phyloP scores from a whole-genome alignment of 1,139 yeast genomes.

The Nakaseomyces delphensis region DNA sequence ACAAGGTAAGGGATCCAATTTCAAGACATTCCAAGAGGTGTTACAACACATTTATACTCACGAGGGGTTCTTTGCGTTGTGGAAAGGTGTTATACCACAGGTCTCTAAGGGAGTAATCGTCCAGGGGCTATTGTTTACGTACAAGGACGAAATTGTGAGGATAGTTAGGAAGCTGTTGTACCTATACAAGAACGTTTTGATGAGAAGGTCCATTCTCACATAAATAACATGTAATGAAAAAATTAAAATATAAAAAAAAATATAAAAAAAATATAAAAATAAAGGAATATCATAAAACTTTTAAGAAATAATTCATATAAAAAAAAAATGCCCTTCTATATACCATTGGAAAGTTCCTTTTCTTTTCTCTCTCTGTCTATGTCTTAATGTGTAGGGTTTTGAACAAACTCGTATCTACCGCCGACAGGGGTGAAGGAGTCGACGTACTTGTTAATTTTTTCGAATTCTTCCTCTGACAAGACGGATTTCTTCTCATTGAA shows the following conservation, averaged over 20 bases:
- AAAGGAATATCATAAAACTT: no score
- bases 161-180: conserved; percentile 11
- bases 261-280: no score
- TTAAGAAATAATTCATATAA: no score
- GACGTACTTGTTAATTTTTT: conserved; percentile 40
- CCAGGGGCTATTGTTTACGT: conserved; percentile 78
- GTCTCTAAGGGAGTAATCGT: conserved; percentile 74
- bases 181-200: conserved; percentile 9
- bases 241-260: neutral
- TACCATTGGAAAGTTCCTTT: neutral
- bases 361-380: neutral
- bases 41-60: conserved; percentile 40
- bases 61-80: conserved; percentile 49
- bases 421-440: conserved; percentile 39
- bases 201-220: neutral
- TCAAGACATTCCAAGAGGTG: conserved; percentile 47
- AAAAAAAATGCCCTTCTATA: no score
- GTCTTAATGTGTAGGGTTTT: neutral
- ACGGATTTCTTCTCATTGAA: conserved; percentile 35
- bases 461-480: conserved; percentile 47
- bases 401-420: conserved; percentile 37
- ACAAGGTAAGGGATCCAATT: conserved; percentile 44
- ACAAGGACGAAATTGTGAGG: conserved; percentile 57
- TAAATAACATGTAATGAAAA: neutral
- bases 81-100: conserved; percentile 80